Conservation (phyloP, 2,329 filamentous ascomycete species). For the Colletotrichum godetiae region DNA sequence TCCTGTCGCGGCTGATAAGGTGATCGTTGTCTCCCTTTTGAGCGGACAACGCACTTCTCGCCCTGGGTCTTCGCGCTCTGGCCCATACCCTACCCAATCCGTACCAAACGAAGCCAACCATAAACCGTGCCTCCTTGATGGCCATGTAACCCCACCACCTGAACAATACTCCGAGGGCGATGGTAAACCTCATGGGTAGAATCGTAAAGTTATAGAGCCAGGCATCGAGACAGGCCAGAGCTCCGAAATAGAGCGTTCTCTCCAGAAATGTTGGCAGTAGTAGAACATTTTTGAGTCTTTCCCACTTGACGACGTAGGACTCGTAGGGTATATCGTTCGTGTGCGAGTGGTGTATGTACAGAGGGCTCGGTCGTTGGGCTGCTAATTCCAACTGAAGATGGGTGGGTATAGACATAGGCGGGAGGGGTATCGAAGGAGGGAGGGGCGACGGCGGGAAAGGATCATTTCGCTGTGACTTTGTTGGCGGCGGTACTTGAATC, state of each 20-base stretch:
- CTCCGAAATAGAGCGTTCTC: conserved; percentile 86
- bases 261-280: conserved; percentile 85
- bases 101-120: conserved; percentile 81
- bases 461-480: conserved; percentile 37
- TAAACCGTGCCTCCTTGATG: conserved; percentile 76
- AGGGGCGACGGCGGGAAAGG: conserved; percentile 59
- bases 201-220: conserved; percentile 99
- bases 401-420: conserved; percentile 75
- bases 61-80: conserved; percentile 55
- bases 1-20: conserved; percentile 24
- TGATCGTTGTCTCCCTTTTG: conserved; percentile 15
- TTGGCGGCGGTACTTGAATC: conserved; percentile 49
- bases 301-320: conserved; percentile 90
- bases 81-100: conserved; percentile 82
- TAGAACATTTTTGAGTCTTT: conserved; percentile 90
- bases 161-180: conserved; percentile 80
- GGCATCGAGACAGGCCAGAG: conserved; percentile 90
- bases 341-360: conserved; percentile 73
- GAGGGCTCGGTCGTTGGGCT: conserved; percentile 69
- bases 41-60: neutral
- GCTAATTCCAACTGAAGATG: conserved; percentile 74
- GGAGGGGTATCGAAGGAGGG: conserved; percentile 67
- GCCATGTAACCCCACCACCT: conserved; percentile 83
- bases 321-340: conserved; percentile 80
- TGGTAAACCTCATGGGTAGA: conserved; percentile 86